Percentiles rank a stretch among this genome's conserved stretches.
phyloP scores from a whole-genome alignment of 2,329 filamentous ascomycete genomes.

The Colletotrichum truncatum region DNA sequence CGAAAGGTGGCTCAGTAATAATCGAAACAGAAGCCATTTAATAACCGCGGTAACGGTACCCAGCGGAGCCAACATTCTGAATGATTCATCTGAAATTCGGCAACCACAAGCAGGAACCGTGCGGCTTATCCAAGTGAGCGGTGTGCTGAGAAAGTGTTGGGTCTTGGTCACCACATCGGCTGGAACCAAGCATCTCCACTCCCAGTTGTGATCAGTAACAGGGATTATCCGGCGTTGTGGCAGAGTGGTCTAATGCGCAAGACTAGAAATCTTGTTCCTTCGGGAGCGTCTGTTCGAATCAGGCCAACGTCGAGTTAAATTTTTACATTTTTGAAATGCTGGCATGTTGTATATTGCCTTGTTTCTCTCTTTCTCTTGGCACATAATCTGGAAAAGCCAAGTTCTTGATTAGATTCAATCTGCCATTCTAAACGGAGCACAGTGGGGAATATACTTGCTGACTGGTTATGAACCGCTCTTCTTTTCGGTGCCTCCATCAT shows the following conservation, averaged over 20 bases:
- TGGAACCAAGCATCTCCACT: rapidly evolving
- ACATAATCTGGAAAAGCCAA: too few relatives aligned
- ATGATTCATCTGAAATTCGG: background rate
- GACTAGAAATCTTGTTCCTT: conserved; percentile 28
- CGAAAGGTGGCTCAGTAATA: too few relatives aligned
- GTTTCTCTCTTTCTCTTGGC: too few relatives aligned
- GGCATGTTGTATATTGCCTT: too few relatives aligned
- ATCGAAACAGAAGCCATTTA: too few relatives aligned
- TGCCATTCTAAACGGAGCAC: too few relatives aligned
- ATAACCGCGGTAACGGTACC: too few relatives aligned
- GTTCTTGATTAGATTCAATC: too few relatives aligned
- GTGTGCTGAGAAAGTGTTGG: background rate
- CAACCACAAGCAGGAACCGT: background rate
- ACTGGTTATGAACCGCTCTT: too few relatives aligned
- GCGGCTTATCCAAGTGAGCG: background rate
- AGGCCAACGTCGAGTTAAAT: background rate
- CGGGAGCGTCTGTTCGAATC: conserved; percentile 25
- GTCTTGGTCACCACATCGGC: background rate
- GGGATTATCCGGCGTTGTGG: conserved; percentile 20
- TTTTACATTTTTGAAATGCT: background rate
- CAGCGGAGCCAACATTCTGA: too few relatives aligned
- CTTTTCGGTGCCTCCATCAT: too few relatives aligned
- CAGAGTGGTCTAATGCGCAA: conserved; percentile 27
- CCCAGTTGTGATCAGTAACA: background rate
- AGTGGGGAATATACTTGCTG: too few relatives aligned